Base-by-base conservation (phyloP, 2,329 filamentous ascomycete species). In the Fusarium falciforme region DNA sequence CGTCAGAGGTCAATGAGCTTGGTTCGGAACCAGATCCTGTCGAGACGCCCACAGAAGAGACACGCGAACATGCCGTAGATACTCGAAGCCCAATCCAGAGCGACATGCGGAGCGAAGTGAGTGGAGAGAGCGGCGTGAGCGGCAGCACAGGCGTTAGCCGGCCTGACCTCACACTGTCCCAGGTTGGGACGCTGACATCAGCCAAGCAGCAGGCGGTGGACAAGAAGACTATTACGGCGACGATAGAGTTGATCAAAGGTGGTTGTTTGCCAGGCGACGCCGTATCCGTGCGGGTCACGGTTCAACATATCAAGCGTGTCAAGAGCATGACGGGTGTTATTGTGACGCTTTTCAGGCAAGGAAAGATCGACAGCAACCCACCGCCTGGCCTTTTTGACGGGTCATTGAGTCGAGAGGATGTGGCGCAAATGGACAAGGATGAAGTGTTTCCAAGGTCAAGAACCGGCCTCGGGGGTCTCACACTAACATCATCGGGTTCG, bases 321-420 rank as follows among this genome's bases (percentile, higher is more conserved):
- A 94, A 96, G 84, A 98, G 95, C 80, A 88, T 98, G 84, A 93
- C 96, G 76, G 96, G 96, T 9, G 93, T 98, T 57, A 96, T 98
- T 70, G 91, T 98, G 54, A 98, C 96, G 2, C 86, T 99, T 10
- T 98, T 97, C 81, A 91, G 96, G 52, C 94, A 97, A 82, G 95
- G 95, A 27, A 91, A 94, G 68, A 96, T 98, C 54, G 96, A 99
- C 80, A 93, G 95, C 78, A 85, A 89, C 8, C 91, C 91, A 6
- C 85, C 87, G 6, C 78, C 85, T 14, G 85, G 85, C 7, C 79
- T 88, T 9, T 89, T 90, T 69, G 82, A 84, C 61, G 81, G 83
- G 57, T 83, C 84, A 17, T 84, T 90, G 47, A 89, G 90, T 1
- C 90, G 90, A 70, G 91, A 93, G 70, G 84, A 87, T n/a, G 89